Evolutionary conservation across 2,329 filamentous ascomycete species (phyloP).

Genomic region (Rhytidhysteron rufulum): DNA sequence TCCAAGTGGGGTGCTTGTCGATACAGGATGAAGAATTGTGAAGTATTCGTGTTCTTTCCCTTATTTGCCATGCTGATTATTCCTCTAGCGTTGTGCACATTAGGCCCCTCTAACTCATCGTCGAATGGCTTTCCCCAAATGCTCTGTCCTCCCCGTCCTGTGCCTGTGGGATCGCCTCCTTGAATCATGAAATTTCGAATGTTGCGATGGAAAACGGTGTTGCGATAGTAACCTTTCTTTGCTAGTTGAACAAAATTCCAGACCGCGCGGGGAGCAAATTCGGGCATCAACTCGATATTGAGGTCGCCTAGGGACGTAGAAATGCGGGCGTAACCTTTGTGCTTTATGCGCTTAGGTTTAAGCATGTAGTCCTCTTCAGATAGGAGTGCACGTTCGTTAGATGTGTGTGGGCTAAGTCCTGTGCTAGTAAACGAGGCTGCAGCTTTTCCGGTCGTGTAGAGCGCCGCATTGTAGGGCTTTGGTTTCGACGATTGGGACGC

Average conservation of each 20-base stretch:
- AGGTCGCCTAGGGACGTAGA: slow-evolving; percentile 80
- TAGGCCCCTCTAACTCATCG: slow-evolving; percentile 87
- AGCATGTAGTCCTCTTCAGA: slow-evolving; percentile 97
- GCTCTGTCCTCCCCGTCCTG: slow-evolving; percentile 82
- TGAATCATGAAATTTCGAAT: slow-evolving; percentile 98
- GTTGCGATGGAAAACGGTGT: slow-evolving; percentile 84
- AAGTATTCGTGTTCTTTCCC: slow-evolving; percentile 94
- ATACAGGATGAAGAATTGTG: slow-evolving; percentile 93
- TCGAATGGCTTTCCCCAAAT: slow-evolving; percentile 94
- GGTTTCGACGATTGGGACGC: slow-evolving; percentile 25
- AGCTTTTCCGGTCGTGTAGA: slow-evolving; percentile 84
- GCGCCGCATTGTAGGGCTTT: slow-evolving; percentile 76
- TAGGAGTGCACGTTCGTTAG: slow-evolving; percentile 77
- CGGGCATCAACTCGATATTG: slow-evolving; percentile 84
- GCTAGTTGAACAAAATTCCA: slow-evolving; percentile 94
- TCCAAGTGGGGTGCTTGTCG: slow-evolving; percentile 80
- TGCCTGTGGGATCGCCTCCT: slow-evolving; percentile 89
- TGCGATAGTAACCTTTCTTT: slow-evolving; percentile 85
- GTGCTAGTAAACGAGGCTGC: slow-evolving; percentile 96
- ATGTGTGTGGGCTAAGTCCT: slow-evolving; percentile 87
- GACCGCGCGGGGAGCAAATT: slow-evolving; percentile 86
- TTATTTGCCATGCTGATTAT: slow-evolving; percentile 96
- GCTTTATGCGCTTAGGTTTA: slow-evolving; percentile 81
- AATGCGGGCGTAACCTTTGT: slow-evolving; percentile 86
- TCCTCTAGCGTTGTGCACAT: slow-evolving; percentile 78